Evolutionary conservation across 495 filamentous ascomycete genomes (phyloP).

Genomic region (Margaritispora aquatica): DNA sequence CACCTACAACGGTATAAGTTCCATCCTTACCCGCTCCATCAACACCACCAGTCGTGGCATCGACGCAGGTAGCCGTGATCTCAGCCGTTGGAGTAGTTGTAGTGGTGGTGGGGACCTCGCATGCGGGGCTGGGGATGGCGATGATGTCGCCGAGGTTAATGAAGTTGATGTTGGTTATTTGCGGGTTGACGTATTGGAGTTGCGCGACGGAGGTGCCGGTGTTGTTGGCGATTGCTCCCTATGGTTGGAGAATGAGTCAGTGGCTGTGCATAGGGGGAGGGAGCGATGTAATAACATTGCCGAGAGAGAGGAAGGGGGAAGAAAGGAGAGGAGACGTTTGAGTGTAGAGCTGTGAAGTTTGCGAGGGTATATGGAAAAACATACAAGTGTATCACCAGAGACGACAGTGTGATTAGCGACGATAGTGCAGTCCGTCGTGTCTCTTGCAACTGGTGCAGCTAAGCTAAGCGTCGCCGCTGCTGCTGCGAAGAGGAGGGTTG

Average conservation of each 20-base stretch:
- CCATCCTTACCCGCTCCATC: too few species aligned
- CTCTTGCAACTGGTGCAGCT: neutral
- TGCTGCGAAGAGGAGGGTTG: neutral
- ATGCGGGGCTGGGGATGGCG: neutral
- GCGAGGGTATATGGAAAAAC: too few species aligned
- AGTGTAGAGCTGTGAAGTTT: too few species aligned
- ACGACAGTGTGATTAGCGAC: neutral
- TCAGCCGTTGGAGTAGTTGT: neutral
- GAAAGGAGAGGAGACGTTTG: too few species aligned
- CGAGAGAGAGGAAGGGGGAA: too few species aligned
- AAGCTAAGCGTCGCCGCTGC: neutral
- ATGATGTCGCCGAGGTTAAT: constrained; percentile 5
- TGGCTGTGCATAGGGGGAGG: too few species aligned
- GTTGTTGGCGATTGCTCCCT: neutral
- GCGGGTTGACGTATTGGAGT: constrained; percentile 1
- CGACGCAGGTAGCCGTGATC: neutral
- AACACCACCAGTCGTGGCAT: too few species aligned
- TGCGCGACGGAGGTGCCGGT: neutral
- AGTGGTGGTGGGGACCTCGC: neutral
- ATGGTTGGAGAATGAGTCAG: too few species aligned
- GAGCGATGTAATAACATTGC: too few species aligned
- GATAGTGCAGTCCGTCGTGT: constrained; percentile 2
- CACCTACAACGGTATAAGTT: neutral
- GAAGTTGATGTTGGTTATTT: constrained; percentile 1
- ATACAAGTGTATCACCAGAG: neutral